Conservation (phyloP, 441 rosid genomes). For the Sinapis alba region DNA sequence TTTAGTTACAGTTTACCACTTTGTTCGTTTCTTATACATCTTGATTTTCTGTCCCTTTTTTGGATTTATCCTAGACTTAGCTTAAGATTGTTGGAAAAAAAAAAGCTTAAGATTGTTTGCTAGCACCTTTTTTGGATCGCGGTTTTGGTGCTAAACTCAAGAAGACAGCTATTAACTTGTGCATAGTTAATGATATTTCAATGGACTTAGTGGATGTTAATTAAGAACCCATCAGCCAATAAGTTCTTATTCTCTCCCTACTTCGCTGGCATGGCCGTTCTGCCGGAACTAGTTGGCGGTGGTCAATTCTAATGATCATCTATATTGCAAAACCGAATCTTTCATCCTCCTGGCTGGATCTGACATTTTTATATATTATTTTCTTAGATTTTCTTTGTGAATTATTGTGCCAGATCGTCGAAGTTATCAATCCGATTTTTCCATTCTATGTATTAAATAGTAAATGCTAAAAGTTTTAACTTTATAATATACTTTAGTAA, state of each 20-base stretch:
- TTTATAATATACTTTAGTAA: too few species aligned
- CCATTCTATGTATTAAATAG: neutral
- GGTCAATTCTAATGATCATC: neutral
- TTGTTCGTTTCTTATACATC: slow-evolving; percentile 14
- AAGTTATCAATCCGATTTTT: neutral
- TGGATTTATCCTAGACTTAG: neutral
- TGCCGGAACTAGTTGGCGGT: neutral
- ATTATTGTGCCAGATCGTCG: neutral
- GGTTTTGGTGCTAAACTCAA: neutral
- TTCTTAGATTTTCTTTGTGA: neutral
- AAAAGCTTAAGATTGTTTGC: slow-evolving; percentile 6
- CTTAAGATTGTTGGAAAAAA: neutral
- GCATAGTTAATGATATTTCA: slow-evolving; percentile 9
- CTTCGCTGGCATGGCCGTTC: neutral
- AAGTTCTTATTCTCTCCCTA: neutral
- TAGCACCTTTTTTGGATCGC: neutral
- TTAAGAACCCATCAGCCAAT: neutral
- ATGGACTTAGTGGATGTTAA: neutral
- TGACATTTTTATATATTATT: neutral
- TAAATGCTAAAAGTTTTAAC: neutral
- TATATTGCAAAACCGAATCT: neutral
- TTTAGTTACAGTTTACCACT: neutral
- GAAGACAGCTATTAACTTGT: slow-evolving; percentile 32
- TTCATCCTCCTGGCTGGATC: slow-evolving; percentile 28
- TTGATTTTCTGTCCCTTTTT: neutral